phyloP scores from a whole-genome alignment of 192 early-diverging fungal genomes.

The Geranomyces michiganensis region DNA sequence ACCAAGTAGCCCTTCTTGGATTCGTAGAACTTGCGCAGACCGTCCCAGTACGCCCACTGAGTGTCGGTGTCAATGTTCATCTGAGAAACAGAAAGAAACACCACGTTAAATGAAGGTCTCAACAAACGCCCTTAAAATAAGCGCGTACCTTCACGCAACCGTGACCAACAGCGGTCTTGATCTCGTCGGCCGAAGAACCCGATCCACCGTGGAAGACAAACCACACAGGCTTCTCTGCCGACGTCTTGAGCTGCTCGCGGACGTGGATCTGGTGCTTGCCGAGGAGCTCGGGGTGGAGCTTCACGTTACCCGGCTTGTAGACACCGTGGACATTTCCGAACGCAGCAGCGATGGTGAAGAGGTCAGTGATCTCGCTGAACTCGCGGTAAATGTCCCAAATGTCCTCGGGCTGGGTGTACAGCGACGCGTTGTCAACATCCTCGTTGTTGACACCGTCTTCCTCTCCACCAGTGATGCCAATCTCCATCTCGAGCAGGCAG shows the following conservation, averaged over 20 bases:
- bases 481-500: conserved; percentile 95
- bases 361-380: conserved; percentile 78
- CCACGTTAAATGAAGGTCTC: neutral
- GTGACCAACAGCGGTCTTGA: conserved; percentile 74
- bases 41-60: conserved; percentile 93
- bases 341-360: conserved; percentile 95
- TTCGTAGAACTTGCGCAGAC: conserved; percentile 87
- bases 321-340: conserved; percentile 97
- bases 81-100: conserved; percentile 31
- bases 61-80: conserved; percentile 99
- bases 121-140: too few relatives aligned
- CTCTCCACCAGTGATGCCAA: conserved; percentile 97
- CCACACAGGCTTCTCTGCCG: conserved; percentile 78
- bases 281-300: conserved; percentile 89
- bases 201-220: conserved; percentile 99
- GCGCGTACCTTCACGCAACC: conserved; percentile 81
- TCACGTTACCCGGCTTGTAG: conserved; percentile 94
- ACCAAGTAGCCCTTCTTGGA: conserved; percentile 81
- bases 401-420: conserved; percentile 96
- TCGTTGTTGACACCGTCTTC: conserved; percentile 98
- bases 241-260: conserved; percentile 63
- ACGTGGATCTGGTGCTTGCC: conserved; percentile 88
- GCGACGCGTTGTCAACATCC: conserved; percentile 81
- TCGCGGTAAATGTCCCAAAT: conserved; percentile 93
- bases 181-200: conserved; percentile 79